Evolutionary conservation across 257 asterid species (phyloP).

Genomic region (Rhazya stricta): DNA sequence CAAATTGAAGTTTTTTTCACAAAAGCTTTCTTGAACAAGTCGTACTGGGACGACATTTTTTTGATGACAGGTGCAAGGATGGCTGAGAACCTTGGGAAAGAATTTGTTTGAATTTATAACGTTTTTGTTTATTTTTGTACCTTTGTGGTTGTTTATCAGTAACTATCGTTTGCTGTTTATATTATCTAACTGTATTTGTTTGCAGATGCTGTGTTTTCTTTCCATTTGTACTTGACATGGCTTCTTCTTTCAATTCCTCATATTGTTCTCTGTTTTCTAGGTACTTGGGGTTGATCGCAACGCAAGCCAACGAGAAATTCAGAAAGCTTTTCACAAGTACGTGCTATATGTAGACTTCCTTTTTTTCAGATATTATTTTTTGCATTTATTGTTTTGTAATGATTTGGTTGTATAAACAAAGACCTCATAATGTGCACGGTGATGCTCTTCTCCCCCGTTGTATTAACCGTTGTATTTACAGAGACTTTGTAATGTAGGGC

Average conservation of each 20-base stretch:
- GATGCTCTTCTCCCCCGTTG: background rate
- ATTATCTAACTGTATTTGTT: background rate
- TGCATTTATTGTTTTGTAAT: constrained; percentile 3
- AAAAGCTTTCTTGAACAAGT: background rate
- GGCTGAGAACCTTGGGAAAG: background rate
- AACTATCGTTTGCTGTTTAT: background rate
- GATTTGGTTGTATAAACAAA: background rate
- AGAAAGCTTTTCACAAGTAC: constrained; percentile 96
- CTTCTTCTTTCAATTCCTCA: constrained; percentile 8
- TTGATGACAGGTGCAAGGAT: background rate
- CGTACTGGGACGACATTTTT: background rate
- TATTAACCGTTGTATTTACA: background rate
- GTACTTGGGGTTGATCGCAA: constrained; percentile 82
- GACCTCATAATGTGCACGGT: background rate
- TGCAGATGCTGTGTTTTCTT: background rate
- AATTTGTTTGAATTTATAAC: background rate
- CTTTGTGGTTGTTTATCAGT: too few species aligned
- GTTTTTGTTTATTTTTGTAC: too few species aligned
- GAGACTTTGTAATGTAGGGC: background rate
- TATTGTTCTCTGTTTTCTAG: constrained; percentile 26
- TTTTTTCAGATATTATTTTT: background rate
- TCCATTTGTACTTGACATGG: background rate
- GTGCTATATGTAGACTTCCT: constrained; percentile 10
- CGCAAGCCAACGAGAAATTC: constrained; percentile 85
- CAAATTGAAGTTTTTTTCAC: background rate